Evolutionary conservation across 768 basidiomycete genomes (phyloP), one percentile per base, ranked within the genome.

Genomic region (Kwoniella sp.): DNA sequence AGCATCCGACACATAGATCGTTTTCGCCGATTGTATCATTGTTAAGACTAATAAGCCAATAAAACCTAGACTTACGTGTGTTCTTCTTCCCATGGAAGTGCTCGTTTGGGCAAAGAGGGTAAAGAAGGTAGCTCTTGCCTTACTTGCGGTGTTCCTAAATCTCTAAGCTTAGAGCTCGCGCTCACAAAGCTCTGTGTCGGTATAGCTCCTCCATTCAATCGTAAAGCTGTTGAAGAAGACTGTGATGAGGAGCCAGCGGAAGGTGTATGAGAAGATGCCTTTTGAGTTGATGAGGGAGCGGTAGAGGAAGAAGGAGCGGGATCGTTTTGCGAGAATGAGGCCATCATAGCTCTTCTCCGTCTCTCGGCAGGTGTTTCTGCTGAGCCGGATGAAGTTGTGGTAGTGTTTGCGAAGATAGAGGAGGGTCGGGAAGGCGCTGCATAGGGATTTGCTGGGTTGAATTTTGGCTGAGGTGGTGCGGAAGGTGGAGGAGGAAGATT

Each of bases 81-180:
- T 66, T 66, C 50, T 24, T 66, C 66, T 17, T 76, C 70, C 74
- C 74, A 76, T 25, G 74, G 74, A 50, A 76, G 47, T 7, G 68
- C 47, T 53, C 74, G 46, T 60, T 76, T 76, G 22, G 63, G 65
- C 24, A 69, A 29, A 40, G 55, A 55, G 30, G 68, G 63, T 36
- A 68, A 29, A 13, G 57, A 58, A n/a, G 66, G 68, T 17, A 69
- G 40, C 30, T 60, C 59, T 53, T 67, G 65, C 17, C 25, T 48
- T 10, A 54, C 58, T 17, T n/a, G 17, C 21, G 58, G 58, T 40
- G 49, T 60, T 17, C 29, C 58, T 15, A 60, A 37, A 22, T 29
- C 58, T 40, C 58, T 36, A 33, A 60, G 17, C 37, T 60, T 48
- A 1, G 58, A 49, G 33, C 30, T 60, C 12, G 49, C 58, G 50